Conservation (phyloP, 306 rosid species). For the Sicyos edulis region DNA sequence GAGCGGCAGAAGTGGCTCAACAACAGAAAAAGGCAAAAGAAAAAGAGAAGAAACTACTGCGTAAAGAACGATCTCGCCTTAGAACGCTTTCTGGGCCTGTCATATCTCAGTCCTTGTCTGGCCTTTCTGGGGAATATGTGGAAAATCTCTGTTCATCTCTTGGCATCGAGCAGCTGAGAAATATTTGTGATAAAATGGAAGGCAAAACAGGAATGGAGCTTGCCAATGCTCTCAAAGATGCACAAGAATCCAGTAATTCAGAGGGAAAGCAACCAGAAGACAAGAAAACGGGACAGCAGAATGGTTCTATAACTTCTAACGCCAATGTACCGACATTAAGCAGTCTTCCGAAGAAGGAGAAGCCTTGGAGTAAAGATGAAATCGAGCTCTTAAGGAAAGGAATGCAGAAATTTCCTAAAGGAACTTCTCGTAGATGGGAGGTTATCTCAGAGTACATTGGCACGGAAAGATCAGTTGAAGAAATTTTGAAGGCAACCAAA, state of each 20-base stretch:
- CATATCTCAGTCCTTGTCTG: slow-evolving; percentile 42
- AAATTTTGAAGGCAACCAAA: slow-evolving; percentile 91
- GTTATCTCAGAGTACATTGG: slow-evolving; percentile 94
- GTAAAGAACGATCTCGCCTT: slow-evolving; percentile 83
- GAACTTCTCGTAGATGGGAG: slow-evolving; percentile 95
- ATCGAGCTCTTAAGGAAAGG: slow-evolving; percentile 83
- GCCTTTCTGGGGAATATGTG: slow-evolving; percentile 56
- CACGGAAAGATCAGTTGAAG: slow-evolving; percentile 88
- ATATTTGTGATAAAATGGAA: slow-evolving; percentile 67
- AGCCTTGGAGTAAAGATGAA: slow-evolving; percentile 90
- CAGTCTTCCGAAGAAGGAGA: slow-evolving; percentile 76
- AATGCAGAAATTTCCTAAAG: slow-evolving; percentile 80
- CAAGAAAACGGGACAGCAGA: slow-evolving; percentile 38
- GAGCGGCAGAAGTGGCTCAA: slow-evolving; percentile 76
- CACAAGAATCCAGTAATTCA: slow-evolving; percentile 34
- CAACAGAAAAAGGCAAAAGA: slow-evolving; percentile 79
- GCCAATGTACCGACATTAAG: slow-evolving; percentile 31
- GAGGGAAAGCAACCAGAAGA: slow-evolving; percentile 36
- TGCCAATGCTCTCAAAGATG: slow-evolving; percentile 54
- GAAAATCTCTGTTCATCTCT: slow-evolving; percentile 70
- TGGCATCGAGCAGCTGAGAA: slow-evolving; percentile 54
- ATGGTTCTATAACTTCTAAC: slow-evolving; percentile 54
- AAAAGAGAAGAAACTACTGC: slow-evolving; percentile 89
- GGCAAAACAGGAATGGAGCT: slow-evolving; percentile 43
- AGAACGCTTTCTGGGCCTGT: slow-evolving; percentile 60